A percentile compares a stretch with the other conserved stretches of the same genome.
These are phyloP conservation scores for Cunninghamia lanceolata DNA, from an alignment of 75 land plant species.

Conservation along the genomic window DNA sequence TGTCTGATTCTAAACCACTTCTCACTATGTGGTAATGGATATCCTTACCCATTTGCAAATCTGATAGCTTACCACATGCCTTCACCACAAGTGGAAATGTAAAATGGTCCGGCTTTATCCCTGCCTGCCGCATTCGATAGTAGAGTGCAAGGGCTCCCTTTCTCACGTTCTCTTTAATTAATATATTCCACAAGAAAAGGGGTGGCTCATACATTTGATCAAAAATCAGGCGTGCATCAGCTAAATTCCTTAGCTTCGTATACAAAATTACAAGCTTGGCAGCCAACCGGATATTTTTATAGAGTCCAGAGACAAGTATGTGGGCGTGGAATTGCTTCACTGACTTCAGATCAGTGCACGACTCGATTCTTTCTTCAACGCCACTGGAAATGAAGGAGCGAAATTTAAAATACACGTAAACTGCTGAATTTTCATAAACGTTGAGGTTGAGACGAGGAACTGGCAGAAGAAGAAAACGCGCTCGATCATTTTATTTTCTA, in stretches of 20 bases:
- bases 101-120: constrained; percentile 10
- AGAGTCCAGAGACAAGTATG: neutral
- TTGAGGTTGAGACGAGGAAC: neutral
- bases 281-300: neutral
- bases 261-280: neutral
- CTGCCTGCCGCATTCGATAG: constrained; percentile 10
- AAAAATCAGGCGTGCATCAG: neutral
- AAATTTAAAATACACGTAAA: neutral
- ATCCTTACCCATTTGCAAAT: neutral
- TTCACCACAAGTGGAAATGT: constrained; percentile 4
- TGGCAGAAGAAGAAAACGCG: neutral
- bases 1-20: constrained; percentile 15
- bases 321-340: constrained; percentile 9
- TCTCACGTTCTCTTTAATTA: neutral
- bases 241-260: neutral
- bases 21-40: constrained; percentile 7
- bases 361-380: neutral
- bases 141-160: constrained; percentile 7
- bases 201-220: neutral
- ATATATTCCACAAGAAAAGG: neutral
- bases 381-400: neutral
- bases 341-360: constrained; percentile 16
- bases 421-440: neutral
- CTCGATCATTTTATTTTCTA: neutral
- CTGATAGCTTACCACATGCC: constrained; percentile 10